Base-by-base conservation (phyloP, 192 early-diverging fungal species). In the Entomortierella beljakovae region DNA sequence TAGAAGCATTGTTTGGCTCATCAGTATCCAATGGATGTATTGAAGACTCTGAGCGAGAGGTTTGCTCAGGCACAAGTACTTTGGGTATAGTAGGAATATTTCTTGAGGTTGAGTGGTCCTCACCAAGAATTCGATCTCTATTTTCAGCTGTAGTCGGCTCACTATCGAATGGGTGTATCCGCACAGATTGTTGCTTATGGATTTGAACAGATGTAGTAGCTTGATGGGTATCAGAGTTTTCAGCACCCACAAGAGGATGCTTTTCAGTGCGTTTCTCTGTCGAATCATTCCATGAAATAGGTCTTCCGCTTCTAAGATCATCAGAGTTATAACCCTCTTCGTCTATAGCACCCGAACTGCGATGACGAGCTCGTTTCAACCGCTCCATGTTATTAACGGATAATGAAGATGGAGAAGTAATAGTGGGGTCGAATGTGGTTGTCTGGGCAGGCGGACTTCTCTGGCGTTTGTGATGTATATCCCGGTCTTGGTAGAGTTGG, bases 391-490 rank as follows among this genome's bases (percentile, higher is more conserved):
- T 62, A 8, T 40, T 58, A 48, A 53, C 26, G 61, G 34, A 32
- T 35, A 48, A 28, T 9, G 66, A 64, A 8, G 73, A 13, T 37
- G 65, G 46, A 9, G 70, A 59, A 6, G 55, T 31, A 8, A 57
- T 49, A 11, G 61, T 63, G 5, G 60, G 57, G 7, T 63, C 54
- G n/a, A 63, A 71, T 15, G 61, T n/a, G 25, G 54, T 33, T 26
- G 38, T 40, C n/a, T 70, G 58, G 0, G 57, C 54, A 13, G 48
- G 62, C 26, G 63, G 75, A 25, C 75, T 79, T 54, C 75, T 62
- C 20, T 79, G 75, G 32, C 75, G 75, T 38, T 79, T 79, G 48
- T 79, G 66, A 16, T 65, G 56, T 43, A 43, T 46, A 2, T 60
- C 50, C 18, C 50, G 57, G 18, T 65, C 46, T 13, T 50, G 70